phyloP scores from a whole-genome alignment of 2,329 filamentous ascomycete genomes.

The Colletotrichum orbiculare region DNA sequence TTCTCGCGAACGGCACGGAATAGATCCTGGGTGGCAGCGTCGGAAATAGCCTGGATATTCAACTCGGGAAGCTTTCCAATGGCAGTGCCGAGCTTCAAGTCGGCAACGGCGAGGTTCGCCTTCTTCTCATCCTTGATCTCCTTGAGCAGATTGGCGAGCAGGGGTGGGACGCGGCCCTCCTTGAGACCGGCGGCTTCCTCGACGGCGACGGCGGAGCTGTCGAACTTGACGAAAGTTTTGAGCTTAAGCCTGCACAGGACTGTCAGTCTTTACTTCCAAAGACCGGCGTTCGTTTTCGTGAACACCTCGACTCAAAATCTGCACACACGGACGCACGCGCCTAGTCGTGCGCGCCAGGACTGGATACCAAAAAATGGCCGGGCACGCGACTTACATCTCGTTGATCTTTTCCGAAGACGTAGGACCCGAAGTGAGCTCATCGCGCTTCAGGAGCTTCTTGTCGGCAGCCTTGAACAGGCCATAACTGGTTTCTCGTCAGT shows the following conservation, averaged over 20 bases:
- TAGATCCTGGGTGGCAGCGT: constrained; percentile 85
- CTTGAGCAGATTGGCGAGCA: constrained; percentile 84
- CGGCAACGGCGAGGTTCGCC: constrained; percentile 90
- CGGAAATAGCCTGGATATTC: constrained; percentile 82
- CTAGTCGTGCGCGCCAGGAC: constrained; percentile 18
- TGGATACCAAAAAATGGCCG: constrained; percentile 11
- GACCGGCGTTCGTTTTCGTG: not conserved
- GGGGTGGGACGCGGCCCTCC: constrained; percentile 93
- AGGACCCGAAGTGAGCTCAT: constrained; percentile 80
- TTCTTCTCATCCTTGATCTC: constrained; percentile 98
- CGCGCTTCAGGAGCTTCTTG: constrained; percentile 95
- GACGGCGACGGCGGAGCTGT: constrained; percentile 88
- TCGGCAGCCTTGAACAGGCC: constrained; percentile 98
- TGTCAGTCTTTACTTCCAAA: constrained; percentile 25
- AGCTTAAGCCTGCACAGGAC: constrained; percentile 77
- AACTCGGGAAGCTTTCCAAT: constrained; percentile 93
- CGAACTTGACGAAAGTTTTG: constrained; percentile 98
- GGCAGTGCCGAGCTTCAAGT: constrained; percentile 89
- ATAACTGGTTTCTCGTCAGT: constrained; percentile 70
- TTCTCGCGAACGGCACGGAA: constrained; percentile 96
- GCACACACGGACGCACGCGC: constrained; percentile 9
- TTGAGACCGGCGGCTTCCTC: constrained; percentile 85
- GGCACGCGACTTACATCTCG: constrained; percentile 74
- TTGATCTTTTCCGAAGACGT: constrained; percentile 86
- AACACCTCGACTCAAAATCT: not conserved